Conservation (phyloP, 495 filamentous ascomycete genomes). For the Bathelium albidoporum region DNA sequence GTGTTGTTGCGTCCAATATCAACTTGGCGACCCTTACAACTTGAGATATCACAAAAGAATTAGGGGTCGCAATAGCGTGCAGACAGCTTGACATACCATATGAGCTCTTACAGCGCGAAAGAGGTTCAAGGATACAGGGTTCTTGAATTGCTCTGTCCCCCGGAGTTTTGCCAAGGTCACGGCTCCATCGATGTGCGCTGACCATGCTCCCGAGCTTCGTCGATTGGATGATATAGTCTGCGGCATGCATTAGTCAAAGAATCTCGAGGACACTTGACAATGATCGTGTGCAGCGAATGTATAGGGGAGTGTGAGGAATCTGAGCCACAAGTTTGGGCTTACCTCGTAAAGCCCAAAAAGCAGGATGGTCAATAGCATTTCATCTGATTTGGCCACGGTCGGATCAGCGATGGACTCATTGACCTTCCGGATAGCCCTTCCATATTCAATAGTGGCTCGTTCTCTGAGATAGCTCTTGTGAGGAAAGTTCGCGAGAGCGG, state of each 20-base stretch:
- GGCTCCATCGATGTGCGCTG: constrained; percentile 26
- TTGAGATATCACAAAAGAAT: background rate
- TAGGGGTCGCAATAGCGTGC: background rate
- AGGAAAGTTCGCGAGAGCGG: constrained; percentile 23
- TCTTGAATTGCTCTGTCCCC: constrained; percentile 24
- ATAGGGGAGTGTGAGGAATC: too few relatives aligned
- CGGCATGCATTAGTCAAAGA: background rate
- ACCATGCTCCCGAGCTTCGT: constrained; percentile 15
- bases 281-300: too few relatives aligned
- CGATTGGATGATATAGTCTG: background rate
- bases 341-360: constrained; percentile 30
- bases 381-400: constrained; percentile 19
- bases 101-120: constrained; percentile 26
- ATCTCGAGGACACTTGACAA: too few relatives aligned
- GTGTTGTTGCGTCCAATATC: background rate
- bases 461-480: constrained; percentile 17
- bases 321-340: constrained; percentile 2
- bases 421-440: constrained; percentile 21
- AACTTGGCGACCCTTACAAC: background rate
- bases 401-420: constrained; percentile 22
- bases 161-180: constrained; percentile 25
- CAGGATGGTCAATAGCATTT: constrained; percentile 22
- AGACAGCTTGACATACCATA: constrained; percentile 19
- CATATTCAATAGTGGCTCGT: constrained; percentile 19
- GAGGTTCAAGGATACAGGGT: constrained; percentile 18